Evolutionary conservation across 495 filamentous ascomycete genomes (phyloP), one percentile per base, ranked within the genome.

Genomic region (Tetracladium setigerum): DNA sequence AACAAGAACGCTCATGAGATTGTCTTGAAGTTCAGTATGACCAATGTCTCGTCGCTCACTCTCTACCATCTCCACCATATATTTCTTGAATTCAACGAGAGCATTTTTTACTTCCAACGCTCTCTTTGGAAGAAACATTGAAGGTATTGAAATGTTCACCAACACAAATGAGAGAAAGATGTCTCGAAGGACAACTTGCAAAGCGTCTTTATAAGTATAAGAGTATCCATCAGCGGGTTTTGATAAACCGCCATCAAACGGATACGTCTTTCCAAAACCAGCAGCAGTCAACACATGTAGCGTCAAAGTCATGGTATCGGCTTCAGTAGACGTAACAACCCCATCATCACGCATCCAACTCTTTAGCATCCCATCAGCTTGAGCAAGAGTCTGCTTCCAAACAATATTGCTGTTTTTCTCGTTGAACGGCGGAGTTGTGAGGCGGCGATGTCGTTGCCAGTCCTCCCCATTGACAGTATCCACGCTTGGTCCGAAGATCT

Each of bases 371-470:
- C 60, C 59, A 17, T 49, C 43, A 1, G 67, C 59, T 48, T 73
- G 69, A 0, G 51, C 51, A 0, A 72, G 11, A 1, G 63, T 52
- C 55, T 72, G 67, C 1, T 38, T 38, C 71, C 70, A 73, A 2
- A 73, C 68, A 6, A 67, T 45, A 0, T 39, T 47, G 44, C 62
- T 73, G 38, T 58, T 73, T 1, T 53, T 56, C 50, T 75, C 69
- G 46, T 70, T 73, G 47, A 75, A 73, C 0, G 63, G 62, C 1
- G 62, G 47, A 0, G 66, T 58, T 4, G 63, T 63, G 11, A 65
- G 39, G 43, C 62, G 66, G 4, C 70, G 52, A 24, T 72, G 68
- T 10, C 65, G 61, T 41, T 62, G 57, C 70, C 69, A 72, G 15
- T 67, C 62, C 0, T 54, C 46, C 16, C 69, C 68, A 15, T 61